Percentiles rank a stretch among this genome's conserved stretches.
Evolutionary conservation across 2,329 filamentous ascomycete genomes (phyloP).

Genomic region (Aspergillus amoenus): DNA sequence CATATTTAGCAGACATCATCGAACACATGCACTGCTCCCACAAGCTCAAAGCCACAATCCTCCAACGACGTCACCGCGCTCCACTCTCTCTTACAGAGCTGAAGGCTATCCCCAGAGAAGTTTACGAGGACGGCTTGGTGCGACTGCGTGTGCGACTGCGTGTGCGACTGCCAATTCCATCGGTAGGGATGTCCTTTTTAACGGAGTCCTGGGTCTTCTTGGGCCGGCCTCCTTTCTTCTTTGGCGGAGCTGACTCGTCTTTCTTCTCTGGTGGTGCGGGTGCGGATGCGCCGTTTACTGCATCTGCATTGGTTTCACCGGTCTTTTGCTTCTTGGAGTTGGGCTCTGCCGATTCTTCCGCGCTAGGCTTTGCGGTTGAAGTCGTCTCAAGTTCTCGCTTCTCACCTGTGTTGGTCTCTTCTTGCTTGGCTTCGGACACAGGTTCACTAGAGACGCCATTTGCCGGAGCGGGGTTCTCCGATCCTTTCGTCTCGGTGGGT

Average conservation of each 20-base stretch:
- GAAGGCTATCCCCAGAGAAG: neutral
- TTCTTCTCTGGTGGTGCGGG: conserved; percentile 23
- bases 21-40: neutral
- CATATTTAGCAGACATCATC: neutral
- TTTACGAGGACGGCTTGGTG: conserved; percentile 28
- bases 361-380: conserved; percentile 12
- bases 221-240: conserved; percentile 29
- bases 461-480: conserved; percentile 4
- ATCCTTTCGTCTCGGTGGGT: conserved; percentile 8
- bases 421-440: conserved; percentile 11
- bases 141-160: conserved; percentile 42
- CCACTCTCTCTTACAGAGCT: neutral
- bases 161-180: conserved; percentile 40
- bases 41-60: neutral
- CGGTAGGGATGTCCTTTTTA: conserved; percentile 28
- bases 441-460: neutral
- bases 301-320: conserved; percentile 11
- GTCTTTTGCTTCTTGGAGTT: conserved; percentile 39
- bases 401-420: conserved; percentile 18
- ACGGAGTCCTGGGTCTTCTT: conserved; percentile 33
- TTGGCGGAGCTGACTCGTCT: too few relatives aligned
- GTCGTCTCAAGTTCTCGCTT: conserved; percentile 26
- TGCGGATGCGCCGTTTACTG: conserved; percentile 16
- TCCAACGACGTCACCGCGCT: conserved; percentile 1
- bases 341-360: conserved; percentile 22